Percentiles rank a stretch among this genome's conserved stretches.
phyloP scores from a whole-genome alignment of 768 basidiomycete genomes.

The button mushroom (Agaricus bisporus) region DNA sequence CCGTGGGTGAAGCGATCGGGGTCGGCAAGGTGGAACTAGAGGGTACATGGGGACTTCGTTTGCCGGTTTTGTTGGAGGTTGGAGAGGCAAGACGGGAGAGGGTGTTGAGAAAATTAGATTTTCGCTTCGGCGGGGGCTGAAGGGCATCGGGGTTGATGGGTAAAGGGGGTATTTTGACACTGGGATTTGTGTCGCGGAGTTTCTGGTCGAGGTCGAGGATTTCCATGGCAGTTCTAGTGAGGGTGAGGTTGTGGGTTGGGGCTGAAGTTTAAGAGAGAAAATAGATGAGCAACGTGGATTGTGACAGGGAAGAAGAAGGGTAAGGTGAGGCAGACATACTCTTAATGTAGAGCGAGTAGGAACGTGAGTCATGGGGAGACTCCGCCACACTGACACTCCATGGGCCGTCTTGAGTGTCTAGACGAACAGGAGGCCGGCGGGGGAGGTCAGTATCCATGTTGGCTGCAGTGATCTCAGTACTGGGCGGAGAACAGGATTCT shows the following conservation, averaged over 20 bases:
- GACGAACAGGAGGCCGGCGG: slow-evolving; percentile 46
- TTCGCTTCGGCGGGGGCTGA: slow-evolving; percentile 62
- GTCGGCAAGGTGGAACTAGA: slow-evolving; percentile 31
- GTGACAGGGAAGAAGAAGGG: slow-evolving; percentile 14
- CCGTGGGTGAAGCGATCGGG: slow-evolving; percentile 44
- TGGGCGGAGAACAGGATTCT: background rate
- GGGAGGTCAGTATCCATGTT: slow-evolving; percentile 31
- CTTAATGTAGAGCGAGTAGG: slow-evolving; percentile 85
- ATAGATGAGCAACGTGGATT: slow-evolving; percentile 18
- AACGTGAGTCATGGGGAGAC: slow-evolving; percentile 65
- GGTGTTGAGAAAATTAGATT: slow-evolving; percentile 81
- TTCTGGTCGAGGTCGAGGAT: slow-evolving; percentile 79
- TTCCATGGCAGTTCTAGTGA: slow-evolving; percentile 72
- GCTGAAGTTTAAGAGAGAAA: slow-evolving; percentile 39
- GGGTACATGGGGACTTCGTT: slow-evolving; percentile 29
- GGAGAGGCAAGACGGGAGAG: slow-evolving; percentile 80
- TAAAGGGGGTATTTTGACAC: slow-evolving; percentile 49
- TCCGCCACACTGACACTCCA: slow-evolving; percentile 90
- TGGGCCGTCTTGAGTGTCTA: slow-evolving; percentile 73
- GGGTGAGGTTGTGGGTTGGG: slow-evolving; percentile 84
- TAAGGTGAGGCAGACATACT: slow-evolving; percentile 48
- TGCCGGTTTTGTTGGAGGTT: slow-evolving; percentile 43
- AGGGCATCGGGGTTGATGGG: slow-evolving; percentile 54
- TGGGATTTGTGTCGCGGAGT: slow-evolving; percentile 60
- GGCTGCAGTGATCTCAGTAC: background rate